phyloP scores from a whole-genome alignment of 2,329 filamentous ascomycete species.

The Beauveria caledonica region DNA sequence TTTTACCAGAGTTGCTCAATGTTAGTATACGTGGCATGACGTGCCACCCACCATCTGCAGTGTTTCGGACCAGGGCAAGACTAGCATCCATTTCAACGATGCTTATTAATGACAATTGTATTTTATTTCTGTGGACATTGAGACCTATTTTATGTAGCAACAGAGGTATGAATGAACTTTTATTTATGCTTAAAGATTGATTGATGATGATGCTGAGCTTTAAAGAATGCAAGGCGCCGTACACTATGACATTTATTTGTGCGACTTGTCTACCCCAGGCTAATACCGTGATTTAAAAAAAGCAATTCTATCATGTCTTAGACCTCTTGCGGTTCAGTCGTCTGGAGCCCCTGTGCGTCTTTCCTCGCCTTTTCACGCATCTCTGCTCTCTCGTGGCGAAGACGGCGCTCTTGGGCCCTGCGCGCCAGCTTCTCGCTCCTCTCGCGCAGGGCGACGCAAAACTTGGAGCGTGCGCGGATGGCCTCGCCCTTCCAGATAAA shows the following conservation, averaged over 20 bases:
- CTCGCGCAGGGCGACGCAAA: slow-evolving; percentile 52
- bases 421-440: slow-evolving; percentile 39
- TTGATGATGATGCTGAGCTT: neutral
- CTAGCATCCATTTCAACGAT: neutral
- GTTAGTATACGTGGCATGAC: neutral
- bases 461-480: slow-evolving; percentile 49
- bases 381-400: slow-evolving; percentile 21
- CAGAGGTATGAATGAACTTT: slow-evolving; percentile 5
- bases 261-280: neutral
- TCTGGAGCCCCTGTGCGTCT: neutral
- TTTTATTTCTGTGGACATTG: neutral
- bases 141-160: neutral
- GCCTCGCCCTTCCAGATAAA: slow-evolving; percentile 46
- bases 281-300: neutral
- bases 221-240: neutral
- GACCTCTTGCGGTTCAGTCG: neutral
- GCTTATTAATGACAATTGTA: neutral
- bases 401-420: slow-evolving; percentile 28
- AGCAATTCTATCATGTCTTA: neutral
- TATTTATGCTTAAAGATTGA: neutral
- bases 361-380: slow-evolving; percentile 16
- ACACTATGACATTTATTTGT: neutral
- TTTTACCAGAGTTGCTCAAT: neutral
- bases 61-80: neutral
- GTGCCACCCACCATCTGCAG: neutral